phyloP scores from a whole-genome alignment of 2,329 filamentous ascomycete species.

The Colletotrichum musae region DNA sequence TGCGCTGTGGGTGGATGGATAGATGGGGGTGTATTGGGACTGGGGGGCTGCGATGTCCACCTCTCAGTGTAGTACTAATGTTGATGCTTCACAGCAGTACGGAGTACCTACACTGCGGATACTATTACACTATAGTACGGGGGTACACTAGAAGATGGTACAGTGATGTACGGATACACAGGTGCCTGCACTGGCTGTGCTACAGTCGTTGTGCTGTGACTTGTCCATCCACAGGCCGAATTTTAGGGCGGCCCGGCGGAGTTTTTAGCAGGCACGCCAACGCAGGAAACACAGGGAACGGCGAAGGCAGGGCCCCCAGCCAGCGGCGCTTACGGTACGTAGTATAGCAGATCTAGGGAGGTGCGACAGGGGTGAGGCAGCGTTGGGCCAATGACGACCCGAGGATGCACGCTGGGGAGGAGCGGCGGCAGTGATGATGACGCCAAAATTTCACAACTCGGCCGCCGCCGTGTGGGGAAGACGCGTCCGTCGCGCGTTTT shows the following conservation, averaged over 20 bases:
- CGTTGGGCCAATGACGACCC: slow-evolving; percentile 13
- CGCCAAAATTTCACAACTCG: slow-evolving; percentile 37
- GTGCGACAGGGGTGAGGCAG: slow-evolving; percentile 32
- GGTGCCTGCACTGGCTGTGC: slow-evolving; percentile 1
- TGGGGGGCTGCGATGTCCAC: no score
- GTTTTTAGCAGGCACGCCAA: slow-evolving; percentile 32
- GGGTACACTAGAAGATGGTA: not conserved
- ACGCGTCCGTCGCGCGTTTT: slow-evolving; percentile 33
- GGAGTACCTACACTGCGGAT: not conserved
- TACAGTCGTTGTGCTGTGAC: slow-evolving; percentile 1
- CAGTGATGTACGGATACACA: slow-evolving; percentile 6
- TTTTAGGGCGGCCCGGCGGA: slow-evolving; percentile 17
- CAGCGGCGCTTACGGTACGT: slow-evolving; percentile 28
- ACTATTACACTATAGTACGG: not conserved
- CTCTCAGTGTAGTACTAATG: not conserved
- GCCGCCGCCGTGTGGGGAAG: slow-evolving; percentile 25
- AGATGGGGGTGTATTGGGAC: no score
- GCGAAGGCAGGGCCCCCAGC: slow-evolving; percentile 34
- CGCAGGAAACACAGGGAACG: slow-evolving; percentile 14
- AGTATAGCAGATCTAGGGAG: slow-evolving; percentile 33
- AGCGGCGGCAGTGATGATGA: slow-evolving; percentile 27
- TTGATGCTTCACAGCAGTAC: slow-evolving; percentile 1
- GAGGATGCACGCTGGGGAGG: slow-evolving; percentile 17
- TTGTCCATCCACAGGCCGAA: not conserved
- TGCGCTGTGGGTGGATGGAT: slow-evolving; percentile 8